Evolutionary conservation across 2,329 filamentous ascomycete species (phyloP), one percentile per base, ranked within the genome.

Genomic region (Ceratocystiopsis minuta): DNA sequence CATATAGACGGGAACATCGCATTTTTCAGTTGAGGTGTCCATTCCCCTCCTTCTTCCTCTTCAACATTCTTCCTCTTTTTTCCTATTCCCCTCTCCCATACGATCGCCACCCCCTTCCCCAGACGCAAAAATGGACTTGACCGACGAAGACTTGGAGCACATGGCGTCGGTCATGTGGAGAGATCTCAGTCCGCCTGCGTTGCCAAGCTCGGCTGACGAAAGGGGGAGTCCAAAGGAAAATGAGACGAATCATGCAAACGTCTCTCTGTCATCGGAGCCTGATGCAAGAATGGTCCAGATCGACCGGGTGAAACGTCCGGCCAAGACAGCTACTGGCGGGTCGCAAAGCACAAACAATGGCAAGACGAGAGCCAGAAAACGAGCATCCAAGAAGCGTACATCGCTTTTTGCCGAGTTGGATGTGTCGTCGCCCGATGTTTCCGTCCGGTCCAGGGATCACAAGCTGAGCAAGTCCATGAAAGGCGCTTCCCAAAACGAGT

Each of bases 381-480:
- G 24, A 28, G 11, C 24, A 28, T 28, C 24, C 24, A 28, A 28
- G 11, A 28, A 10, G 2, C 6, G n/a, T 10, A 12, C 34, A 3
- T 39, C 44, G 3, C 17, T 32, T 11, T 7, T 31, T 37, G 38
- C 36, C 4, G 37, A 43, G 20, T 14, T 44, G 9, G 33, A 40
- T 18, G 16, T 44, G 3, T 42, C 45, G 5, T 40, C 45, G 12
- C 42, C 36, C 13, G 16, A 16, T 2, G 35, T 24, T 1, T n/a
- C 17, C 17, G 15, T 17, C 12, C 39, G 16, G 3, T 16, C 44
- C 42, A 38, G 38, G 16, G 31, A 31, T 12, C 13, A 31, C 18
- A 46, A 46, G 32, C 33, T 46, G 12, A 40, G 39, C 40, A 42
- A 42, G 36, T 46, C 42, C 12, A 44, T 46, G 42, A 40, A 39